A percentile compares a stretch with the other conserved stretches of the same genome.
Evolutionary conservation across 2,329 filamentous ascomycete genomes (phyloP).

Genomic region (Clonostachys solani): DNA sequence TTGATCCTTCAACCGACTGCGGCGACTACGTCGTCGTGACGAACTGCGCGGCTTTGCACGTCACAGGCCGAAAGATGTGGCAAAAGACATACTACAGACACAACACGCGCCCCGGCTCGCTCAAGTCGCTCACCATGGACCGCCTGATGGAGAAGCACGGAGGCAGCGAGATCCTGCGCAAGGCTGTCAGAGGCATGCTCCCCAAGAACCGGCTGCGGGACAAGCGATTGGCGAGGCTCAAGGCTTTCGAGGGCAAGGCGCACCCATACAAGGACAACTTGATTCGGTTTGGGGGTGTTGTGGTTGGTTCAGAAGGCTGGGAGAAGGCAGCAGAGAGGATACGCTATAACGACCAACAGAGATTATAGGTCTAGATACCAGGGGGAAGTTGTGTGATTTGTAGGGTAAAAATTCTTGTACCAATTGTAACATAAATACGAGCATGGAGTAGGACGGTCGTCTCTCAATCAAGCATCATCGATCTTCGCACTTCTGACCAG

Average conservation of each 20-base stretch:
- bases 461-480: no score
- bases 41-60: slow-evolving; percentile 80
- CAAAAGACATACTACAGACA: slow-evolving; percentile 97
- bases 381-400: no score
- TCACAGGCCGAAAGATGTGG: slow-evolving; percentile 85
- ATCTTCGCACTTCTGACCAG: no score
- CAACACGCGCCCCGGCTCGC: slow-evolving; percentile 81
- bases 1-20: slow-evolving; percentile 95
- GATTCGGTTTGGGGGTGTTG: slow-evolving; percentile 62
- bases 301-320: slow-evolving; percentile 51
- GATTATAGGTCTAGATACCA: slow-evolving; percentile 33
- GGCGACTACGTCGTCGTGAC: slow-evolving; percentile 97
- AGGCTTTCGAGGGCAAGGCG: slow-evolving; percentile 89
- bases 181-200: slow-evolving; percentile 94
- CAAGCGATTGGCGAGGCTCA: slow-evolving; percentile 80
- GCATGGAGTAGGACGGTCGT: no score
- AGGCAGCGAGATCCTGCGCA: slow-evolving; percentile 83
- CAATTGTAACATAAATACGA: no score
- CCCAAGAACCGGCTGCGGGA: slow-evolving; percentile 94
- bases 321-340: slow-evolving; percentile 44
- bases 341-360: slow-evolving; percentile 40
- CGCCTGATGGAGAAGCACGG: slow-evolving; percentile 91
- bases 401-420: no score
- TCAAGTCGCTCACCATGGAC: slow-evolving; percentile 92
- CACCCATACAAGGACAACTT: slow-evolving; percentile 93